These are phyloP conservation scores for Cyclotella cryptica DNA, from an alignment of 108 stramenopile species.

Conservation along the genomic window DNA sequence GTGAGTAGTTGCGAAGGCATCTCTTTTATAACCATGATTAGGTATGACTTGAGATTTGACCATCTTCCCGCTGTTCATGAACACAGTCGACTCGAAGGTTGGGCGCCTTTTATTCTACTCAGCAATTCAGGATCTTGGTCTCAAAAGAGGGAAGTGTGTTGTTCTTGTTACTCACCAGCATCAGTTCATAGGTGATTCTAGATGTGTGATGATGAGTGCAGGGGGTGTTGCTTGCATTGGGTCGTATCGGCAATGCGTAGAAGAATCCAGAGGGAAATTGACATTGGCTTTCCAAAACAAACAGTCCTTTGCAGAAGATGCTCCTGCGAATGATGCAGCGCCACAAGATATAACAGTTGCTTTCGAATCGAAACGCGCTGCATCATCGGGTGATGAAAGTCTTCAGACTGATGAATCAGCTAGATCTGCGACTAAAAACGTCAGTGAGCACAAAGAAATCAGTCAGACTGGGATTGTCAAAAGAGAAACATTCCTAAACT, in stretches of 20 bases:
- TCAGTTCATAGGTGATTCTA: conserved; percentile 74
- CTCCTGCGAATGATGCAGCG: conserved; percentile 7
- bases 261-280: conserved; percentile 57
- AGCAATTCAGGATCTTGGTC: conserved; percentile 70
- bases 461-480: conserved; percentile 77
- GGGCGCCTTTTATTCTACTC: conserved; percentile 84
- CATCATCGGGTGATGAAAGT: conserved; percentile 1
- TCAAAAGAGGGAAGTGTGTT: conserved; percentile 70
- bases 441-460: conserved; percentile 73
- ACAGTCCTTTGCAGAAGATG: conserved; percentile 22
- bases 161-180: conserved; percentile 95
- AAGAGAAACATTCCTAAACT: conserved; percentile 73
- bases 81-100: conserved; percentile 83
- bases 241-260: conserved; percentile 72
- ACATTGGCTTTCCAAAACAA: conserved; percentile 42
- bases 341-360: conserved; percentile 7
- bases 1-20: conserved; percentile 13
- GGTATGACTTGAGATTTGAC: too few relatives aligned
- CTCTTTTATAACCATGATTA: neutral
- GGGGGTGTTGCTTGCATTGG: conserved; percentile 74
- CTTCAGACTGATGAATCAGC: conserved; percentile 3
- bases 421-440: conserved; percentile 13
- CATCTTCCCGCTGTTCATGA: too few relatives aligned
- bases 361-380: neutral
- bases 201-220: conserved; percentile 79